Evolutionary conservation across 2,329 filamentous ascomycete genomes (phyloP).

Genomic region (Dactylonectria macrodidyma): DNA sequence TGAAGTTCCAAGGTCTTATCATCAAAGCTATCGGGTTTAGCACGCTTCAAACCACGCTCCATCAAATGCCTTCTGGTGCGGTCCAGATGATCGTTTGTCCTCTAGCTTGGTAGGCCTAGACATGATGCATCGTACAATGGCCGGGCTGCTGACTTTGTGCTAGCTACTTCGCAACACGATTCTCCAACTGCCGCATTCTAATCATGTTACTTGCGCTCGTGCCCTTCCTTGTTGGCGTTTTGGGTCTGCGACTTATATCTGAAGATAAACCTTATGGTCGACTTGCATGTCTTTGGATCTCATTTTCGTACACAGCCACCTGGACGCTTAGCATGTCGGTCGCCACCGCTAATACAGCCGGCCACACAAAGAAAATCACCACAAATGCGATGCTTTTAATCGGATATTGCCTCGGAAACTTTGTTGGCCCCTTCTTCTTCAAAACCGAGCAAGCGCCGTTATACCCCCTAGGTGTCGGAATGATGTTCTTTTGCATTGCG

Average conservation of each 20-base stretch:
- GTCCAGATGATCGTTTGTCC: constrained; percentile 36
- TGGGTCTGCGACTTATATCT: constrained; percentile 32
- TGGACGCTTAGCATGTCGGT: constrained; percentile 47
- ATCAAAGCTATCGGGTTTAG: constrained; percentile 43
- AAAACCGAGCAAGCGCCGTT: constrained; percentile 40
- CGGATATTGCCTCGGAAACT: constrained; percentile 58
- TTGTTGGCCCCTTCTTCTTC: constrained; percentile 60
- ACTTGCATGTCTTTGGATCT: constrained; percentile 48
- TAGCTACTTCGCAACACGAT: constrained; percentile 34
- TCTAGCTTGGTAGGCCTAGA: constrained; percentile 35
- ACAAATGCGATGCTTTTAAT: constrained; percentile 63
- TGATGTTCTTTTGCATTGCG: constrained; percentile 41
- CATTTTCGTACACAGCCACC: constrained; percentile 45
- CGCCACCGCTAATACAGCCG: constrained; percentile 47
- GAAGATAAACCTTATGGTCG: constrained; percentile 37
- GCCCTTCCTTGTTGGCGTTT: constrained; percentile 32
- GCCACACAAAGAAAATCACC: constrained; percentile 58
- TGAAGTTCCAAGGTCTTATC: constrained; percentile 43
- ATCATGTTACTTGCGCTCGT: constrained; percentile 33
- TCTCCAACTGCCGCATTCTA: constrained; percentile 27
- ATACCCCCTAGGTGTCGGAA: constrained; percentile 33
- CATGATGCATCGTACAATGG: neutral
- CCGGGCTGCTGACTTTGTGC: neutral
- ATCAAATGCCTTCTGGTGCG: constrained; percentile 41
- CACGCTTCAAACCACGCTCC: constrained; percentile 31